Evolutionary conservation across 495 filamentous ascomycete genomes (phyloP), one percentile per base, ranked within the genome.

Genomic region (Talaromyces stipitatus): DNA sequence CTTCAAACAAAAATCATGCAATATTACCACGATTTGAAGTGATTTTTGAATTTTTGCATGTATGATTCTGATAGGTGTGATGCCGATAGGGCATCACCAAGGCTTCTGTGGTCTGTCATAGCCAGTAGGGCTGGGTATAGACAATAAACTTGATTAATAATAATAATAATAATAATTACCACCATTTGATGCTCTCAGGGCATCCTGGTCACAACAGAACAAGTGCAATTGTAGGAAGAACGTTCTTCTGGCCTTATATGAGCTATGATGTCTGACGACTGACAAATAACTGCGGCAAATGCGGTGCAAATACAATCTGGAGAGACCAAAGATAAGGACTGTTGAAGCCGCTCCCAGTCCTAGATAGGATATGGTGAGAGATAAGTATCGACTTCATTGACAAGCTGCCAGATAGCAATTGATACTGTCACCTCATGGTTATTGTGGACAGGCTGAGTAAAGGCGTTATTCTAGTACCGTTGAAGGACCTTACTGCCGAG

Each of bases 291-390:
- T 58, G 45, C 41, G 22, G 36, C 27, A 30, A 24, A 24, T 58
- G 45, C 27, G 23, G 46, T 7, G 24, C 46, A 2, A 50, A 58
- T 51, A 18, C 4, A 22, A 52, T 58, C 1, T 58, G 32, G 46
- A 23, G 57, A 54, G 30, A 60, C 8, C 12, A 45, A 10, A 54
- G 33, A 28, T 55, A 63, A 33, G 59, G 58, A 2, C 48, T 64
- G 20, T 54, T 67, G 11, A 56, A 66, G 41, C 61, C 62, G 4
- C 48, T 66, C 11, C 50, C 58, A 18, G 43, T 64, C n/a, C 62
- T 59, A 3, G 20, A 62, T 2, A 18, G 58, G 22, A 54, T 32
- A 8, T 68, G 58, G 61, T 7, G 62, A 33, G 56, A 67, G 20
- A 58, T 65, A 8, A 50, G 24, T 11, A 58, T 64, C 2, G 58